A percentile compares a stretch with the other conserved stretches of the same genome.
Evolutionary conservation across 129 eudicot genomes (phyloP).

Genomic region (Centrapalus pauciflorus): DNA sequence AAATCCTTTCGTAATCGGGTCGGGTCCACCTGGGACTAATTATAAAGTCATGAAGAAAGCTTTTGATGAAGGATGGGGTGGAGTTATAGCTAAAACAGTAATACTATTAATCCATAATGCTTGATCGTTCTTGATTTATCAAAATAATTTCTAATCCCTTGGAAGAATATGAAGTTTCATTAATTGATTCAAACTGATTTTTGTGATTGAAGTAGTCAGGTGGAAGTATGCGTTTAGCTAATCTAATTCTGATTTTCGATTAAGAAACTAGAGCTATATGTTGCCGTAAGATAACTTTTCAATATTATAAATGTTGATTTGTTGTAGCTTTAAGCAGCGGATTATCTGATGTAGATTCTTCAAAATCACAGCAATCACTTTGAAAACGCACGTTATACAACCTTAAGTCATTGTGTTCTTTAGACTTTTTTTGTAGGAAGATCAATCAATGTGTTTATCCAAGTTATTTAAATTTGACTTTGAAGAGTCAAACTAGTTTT

Average conservation of each 20-base stretch:
- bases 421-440: background rate
- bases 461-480: conserved; percentile 5
- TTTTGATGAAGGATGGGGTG: conserved; percentile 99
- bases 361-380: too few relatives aligned
- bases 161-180: background rate
- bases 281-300: too few relatives aligned
- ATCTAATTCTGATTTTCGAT: background rate
- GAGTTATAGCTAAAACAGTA: conserved; percentile 97
- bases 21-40: conserved; percentile 99
- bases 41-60: conserved; percentile 93
- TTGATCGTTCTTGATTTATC: background rate
- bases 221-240: background rate
- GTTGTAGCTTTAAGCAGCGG: too few relatives aligned
- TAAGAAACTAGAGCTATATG: too few relatives aligned
- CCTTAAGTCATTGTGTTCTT: too few relatives aligned
- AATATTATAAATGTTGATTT: too few relatives aligned
- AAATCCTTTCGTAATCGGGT: conserved; percentile 97
- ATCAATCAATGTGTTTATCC: background rate
- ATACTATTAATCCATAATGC: background rate
- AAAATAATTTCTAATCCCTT: background rate
- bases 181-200: background rate
- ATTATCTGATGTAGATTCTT: too few relatives aligned
- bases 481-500: conserved; percentile 10
- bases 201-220: background rate
- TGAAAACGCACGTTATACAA: too few relatives aligned